Conservation (phyloP, 192 early-diverging fungal species). For the Dissophora globulifera region DNA sequence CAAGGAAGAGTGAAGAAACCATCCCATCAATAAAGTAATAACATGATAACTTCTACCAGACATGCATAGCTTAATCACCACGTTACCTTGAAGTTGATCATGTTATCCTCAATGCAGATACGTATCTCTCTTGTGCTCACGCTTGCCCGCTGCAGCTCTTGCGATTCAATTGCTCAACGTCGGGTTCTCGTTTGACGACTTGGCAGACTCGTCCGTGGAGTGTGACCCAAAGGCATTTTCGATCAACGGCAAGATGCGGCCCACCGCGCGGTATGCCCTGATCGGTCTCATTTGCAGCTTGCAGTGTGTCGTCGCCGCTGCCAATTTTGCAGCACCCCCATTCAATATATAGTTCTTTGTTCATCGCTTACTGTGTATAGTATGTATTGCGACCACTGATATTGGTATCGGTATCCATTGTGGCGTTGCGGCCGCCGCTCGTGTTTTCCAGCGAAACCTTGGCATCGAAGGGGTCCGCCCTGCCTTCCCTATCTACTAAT, state of each 20-base stretch:
- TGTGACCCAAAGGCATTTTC: background rate
- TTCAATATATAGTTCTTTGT: no score
- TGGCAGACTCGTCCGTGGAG: background rate
- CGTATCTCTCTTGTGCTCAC: constrained; percentile 31
- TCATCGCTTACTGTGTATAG: no score
- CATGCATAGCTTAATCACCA: no score
- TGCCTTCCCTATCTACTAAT: background rate
- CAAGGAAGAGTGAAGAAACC: no score
- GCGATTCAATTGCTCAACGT: constrained; percentile 22
- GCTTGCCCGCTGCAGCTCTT: constrained; percentile 30
- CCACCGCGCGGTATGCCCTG: background rate
- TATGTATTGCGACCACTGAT: no score
- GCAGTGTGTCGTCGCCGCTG: background rate
- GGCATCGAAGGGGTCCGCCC: background rate
- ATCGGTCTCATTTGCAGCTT: background rate
- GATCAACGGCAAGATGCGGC: background rate
- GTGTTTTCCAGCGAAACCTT: background rate
- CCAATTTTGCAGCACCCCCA: background rate
- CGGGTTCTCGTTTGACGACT: constrained; percentile 15
- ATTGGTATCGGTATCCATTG: no score
- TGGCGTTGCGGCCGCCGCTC: background rate
- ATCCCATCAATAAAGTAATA: no score
- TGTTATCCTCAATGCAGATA: constrained; percentile 61
- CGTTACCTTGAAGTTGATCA: constrained; percentile 62
- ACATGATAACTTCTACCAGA: no score